phyloP scores from a whole-genome alignment of 352 stramenopile species.

The Globisporangium yorkense region DNA sequence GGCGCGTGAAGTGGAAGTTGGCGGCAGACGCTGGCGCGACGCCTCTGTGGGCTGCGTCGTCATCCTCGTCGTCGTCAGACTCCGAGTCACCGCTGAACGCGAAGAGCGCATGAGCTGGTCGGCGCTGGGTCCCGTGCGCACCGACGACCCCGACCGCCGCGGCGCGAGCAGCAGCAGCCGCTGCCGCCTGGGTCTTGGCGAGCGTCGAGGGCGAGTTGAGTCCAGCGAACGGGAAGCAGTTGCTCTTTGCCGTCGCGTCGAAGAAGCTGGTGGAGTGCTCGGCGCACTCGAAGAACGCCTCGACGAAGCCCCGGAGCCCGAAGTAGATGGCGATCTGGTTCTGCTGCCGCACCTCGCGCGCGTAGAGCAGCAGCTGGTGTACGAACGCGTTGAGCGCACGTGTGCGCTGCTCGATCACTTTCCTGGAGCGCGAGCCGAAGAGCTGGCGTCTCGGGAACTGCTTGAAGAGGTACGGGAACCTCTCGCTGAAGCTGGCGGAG shows the following conservation, averaged over 20 bases:
- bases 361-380: constrained; percentile 41
- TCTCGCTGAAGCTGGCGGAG: constrained; percentile 20
- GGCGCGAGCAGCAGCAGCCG: constrained; percentile 8
- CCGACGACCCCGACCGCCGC: neutral
- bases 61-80: neutral
- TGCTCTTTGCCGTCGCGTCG: neutral
- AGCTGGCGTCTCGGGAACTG: constrained; percentile 61
- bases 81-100: constrained; percentile 1
- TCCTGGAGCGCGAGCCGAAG: constrained; percentile 60
- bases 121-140: neutral
- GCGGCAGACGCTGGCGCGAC: neutral
- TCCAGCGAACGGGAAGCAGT: constrained; percentile 1
- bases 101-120: neutral
- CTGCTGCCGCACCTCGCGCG: constrained; percentile 48
- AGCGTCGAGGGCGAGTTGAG: constrained; percentile 8
- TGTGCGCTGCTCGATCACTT: constrained; percentile 61
- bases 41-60: constrained; percentile 1
- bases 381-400: constrained; percentile 58
- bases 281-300: constrained; percentile 53
- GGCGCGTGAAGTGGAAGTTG: constrained; percentile 23
- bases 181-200: constrained; percentile 6
- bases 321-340: constrained; percentile 69
- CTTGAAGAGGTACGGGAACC: constrained; percentile 56
- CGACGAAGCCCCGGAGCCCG: constrained; percentile 62
- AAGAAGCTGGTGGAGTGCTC: constrained; percentile 16